These are phyloP conservation scores for Phialophora expanda DNA, from an alignment of 2,329 filamentous ascomycete genomes.

Conservation along the genomic window DNA sequence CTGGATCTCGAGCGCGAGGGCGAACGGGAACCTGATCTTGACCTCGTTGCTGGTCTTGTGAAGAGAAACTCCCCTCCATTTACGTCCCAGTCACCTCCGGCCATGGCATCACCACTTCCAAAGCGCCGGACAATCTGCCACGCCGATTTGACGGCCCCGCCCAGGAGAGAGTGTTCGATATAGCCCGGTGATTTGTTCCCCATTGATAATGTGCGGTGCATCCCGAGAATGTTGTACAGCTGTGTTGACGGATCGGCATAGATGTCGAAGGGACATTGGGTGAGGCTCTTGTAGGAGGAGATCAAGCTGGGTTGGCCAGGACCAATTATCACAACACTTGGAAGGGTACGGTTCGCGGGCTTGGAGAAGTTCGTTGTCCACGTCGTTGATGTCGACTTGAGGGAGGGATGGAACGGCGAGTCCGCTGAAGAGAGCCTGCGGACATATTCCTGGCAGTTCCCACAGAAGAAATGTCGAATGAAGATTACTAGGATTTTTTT, in stretches of 20 bases:
- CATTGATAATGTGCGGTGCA: conserved; percentile 67
- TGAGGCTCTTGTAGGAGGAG: conserved; percentile 66
- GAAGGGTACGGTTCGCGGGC: conserved; percentile 43
- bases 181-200: conserved; percentile 68
- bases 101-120: conserved; percentile 62
- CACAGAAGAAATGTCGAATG: conserved; percentile 80
- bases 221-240: conserved; percentile 70
- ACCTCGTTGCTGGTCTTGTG: conserved; percentile 40
- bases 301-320: conserved; percentile 74
- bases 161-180: conserved; percentile 59
- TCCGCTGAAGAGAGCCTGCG: conserved; percentile 58
- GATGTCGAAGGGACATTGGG: conserved; percentile 72
- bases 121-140: conserved; percentile 66
- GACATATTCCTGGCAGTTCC: conserved; percentile 79
- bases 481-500: conserved; percentile 71
- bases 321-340: conserved; percentile 69
- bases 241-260: conserved; percentile 74
- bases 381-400: conserved; percentile 48
- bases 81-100: conserved; percentile 70
- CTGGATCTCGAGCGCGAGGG: conserved; percentile 16
- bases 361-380: conserved; percentile 26
- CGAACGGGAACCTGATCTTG: conserved; percentile 35
- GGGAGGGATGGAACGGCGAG: conserved; percentile 32
- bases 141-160: conserved; percentile 56
- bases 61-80: conserved; percentile 82